Evolutionary conservation across 2,329 filamentous ascomycete genomes (phyloP).

Genomic region (Aspergillus spinulosporus): DNA sequence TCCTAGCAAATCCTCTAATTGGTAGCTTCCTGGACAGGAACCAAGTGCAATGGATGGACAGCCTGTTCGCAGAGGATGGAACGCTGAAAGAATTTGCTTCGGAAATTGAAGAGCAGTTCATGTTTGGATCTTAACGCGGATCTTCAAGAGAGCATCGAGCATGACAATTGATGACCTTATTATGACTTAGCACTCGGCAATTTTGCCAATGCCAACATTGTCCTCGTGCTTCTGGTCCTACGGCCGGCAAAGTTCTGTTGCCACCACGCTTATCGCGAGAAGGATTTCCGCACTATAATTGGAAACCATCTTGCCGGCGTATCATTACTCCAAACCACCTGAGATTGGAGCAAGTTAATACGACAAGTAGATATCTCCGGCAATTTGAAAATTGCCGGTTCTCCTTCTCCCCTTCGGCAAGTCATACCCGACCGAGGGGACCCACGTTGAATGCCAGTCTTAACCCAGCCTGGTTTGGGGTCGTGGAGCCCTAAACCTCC

Average conservation of each 20-base stretch:
- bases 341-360: not conserved
- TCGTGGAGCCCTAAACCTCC: slow-evolving; percentile 1
- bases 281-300: too few relatives aligned
- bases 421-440: not conserved
- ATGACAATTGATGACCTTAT: not conserved
- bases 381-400: not conserved
- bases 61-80: slow-evolving; percentile 7
- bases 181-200: not conserved
- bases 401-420: not conserved
- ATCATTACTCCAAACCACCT: not conserved
- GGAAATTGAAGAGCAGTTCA: slow-evolving; percentile 12
- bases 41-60: slow-evolving; percentile 14
- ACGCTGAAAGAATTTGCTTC: slow-evolving; percentile 10
- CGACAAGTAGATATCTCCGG: not conserved
- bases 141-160: not conserved
- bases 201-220: not conserved
- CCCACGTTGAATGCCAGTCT: slow-evolving; percentile 1
- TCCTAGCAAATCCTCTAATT: slow-evolving; percentile 11
- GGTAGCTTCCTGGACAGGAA: slow-evolving; percentile 13
- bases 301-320: not conserved
- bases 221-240: not conserved
- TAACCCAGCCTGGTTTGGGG: not conserved
- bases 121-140: slow-evolving; percentile 4
- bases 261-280: not conserved
- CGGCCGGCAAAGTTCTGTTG: not conserved